phyloP scores from a whole-genome alignment of 768 basidiomycete genomes.

The Lactifluus hygrophoroides region DNA sequence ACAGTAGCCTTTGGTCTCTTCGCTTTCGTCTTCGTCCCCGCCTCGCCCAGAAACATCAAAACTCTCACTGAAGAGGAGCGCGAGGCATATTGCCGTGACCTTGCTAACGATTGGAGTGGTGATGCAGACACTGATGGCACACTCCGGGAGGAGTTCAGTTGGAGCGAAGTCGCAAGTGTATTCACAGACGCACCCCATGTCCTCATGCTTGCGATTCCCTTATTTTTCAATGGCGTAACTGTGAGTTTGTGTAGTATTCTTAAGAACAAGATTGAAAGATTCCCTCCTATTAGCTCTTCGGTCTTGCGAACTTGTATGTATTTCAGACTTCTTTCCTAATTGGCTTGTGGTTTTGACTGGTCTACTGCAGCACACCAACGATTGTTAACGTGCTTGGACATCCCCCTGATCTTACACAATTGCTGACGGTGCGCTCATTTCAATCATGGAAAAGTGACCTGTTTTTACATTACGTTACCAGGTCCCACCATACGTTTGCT shows the following conservation, averaged over 20 bases:
- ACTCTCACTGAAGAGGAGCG: conserved; percentile 48
- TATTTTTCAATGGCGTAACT: conserved; percentile 48
- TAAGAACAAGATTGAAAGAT: background rate
- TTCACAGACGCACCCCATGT: conserved; percentile 44
- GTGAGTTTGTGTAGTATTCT: conserved; percentile 27
- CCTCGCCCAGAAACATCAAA: conserved; percentile 33
- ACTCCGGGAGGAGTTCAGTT: conserved; percentile 41
- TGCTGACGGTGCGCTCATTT: conserved; percentile 22
- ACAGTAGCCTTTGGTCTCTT: conserved; percentile 48
- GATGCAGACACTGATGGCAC: conserved; percentile 34
- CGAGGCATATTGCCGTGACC: conserved; percentile 30
- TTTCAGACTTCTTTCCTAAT: background rate
- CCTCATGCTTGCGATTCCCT: conserved; percentile 38
- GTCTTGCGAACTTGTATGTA: conserved; percentile 24
- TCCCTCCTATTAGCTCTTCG: conserved; percentile 15
- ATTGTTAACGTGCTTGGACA: conserved; percentile 27
- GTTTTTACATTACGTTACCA: background rate
- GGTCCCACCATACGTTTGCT: conserved; percentile 28
- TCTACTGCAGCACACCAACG: conserved; percentile 22
- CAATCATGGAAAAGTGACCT: background rate
- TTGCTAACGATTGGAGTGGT: conserved; percentile 23
- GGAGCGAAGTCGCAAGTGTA: conserved; percentile 44
- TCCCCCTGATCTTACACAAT: conserved; percentile 24
- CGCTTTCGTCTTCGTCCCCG: conserved; percentile 43
- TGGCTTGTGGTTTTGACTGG: background rate